phyloP scores from a whole-genome alignment of 768 basidiomycete genomes.

The Nevesoporus exiguus region DNA sequence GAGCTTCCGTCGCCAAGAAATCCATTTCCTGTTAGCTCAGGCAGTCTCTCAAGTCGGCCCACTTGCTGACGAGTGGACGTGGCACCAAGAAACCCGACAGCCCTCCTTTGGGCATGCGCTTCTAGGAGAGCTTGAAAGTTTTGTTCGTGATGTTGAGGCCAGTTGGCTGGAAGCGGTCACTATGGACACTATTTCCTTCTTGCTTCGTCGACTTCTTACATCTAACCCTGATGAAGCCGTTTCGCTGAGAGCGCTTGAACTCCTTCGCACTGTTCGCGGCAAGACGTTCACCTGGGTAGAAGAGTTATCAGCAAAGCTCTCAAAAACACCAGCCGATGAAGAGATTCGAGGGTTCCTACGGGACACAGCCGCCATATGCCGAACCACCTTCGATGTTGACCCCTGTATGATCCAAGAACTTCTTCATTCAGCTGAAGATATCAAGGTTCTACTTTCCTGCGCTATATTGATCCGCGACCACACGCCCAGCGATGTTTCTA shows the following conservation, averaged over 20 bases:
- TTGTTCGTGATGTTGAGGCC: slow-evolving; percentile 33
- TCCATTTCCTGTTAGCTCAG: slow-evolving; percentile 42
- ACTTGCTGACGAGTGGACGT: slow-evolving; percentile 23
- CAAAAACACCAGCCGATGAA: slow-evolving; percentile 8
- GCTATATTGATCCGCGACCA: slow-evolving; percentile 27
- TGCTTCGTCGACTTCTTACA: slow-evolving; percentile 37
- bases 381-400: slow-evolving; percentile 31
- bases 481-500: slow-evolving; percentile 9
- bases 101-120: slow-evolving; percentile 25
- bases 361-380: slow-evolving; percentile 39
- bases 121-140: slow-evolving; percentile 33
- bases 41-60: slow-evolving; percentile 43
- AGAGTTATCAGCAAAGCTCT: slow-evolving; percentile 27
- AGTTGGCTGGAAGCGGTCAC: slow-evolving; percentile 41
- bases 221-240: slow-evolving; percentile 16
- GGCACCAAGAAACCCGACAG: slow-evolving; percentile 39
- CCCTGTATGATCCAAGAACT: slow-evolving; percentile 1
- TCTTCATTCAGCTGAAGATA: slow-evolving; percentile 18
- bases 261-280: slow-evolving; percentile 33
- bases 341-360: slow-evolving; percentile 26
- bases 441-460: slow-evolving; percentile 20
- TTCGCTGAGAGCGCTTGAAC: slow-evolving; percentile 12
- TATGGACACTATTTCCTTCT: slow-evolving; percentile 32
- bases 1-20: slow-evolving; percentile 38
- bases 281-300: slow-evolving; percentile 36